Conservation (phyloP, 371 early-diverging fungal species). For the Nosema muscidifuracis region DNA sequence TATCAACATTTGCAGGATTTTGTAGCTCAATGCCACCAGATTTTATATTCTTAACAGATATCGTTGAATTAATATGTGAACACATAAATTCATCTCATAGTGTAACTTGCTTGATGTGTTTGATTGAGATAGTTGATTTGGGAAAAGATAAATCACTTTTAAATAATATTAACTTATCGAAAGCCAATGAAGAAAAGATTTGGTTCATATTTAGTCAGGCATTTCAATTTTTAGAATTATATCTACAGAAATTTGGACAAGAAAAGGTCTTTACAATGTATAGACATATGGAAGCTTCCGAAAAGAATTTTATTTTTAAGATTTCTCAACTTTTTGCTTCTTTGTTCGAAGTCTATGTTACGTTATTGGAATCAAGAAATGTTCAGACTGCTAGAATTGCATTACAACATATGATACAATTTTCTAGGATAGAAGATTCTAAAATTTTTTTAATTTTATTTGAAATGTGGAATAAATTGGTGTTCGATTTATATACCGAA, state of each 20-base stretch:
- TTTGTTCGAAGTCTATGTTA: constrained; percentile 25
- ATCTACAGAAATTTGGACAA: constrained; percentile 52
- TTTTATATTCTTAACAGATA: constrained; percentile 83
- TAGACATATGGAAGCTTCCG: constrained; percentile 32
- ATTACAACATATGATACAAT: constrained; percentile 27
- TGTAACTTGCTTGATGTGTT: constrained; percentile 28
- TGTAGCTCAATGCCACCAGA: constrained; percentile 90
- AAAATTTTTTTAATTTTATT: constrained; percentile 42
- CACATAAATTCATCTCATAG: constrained; percentile 57
- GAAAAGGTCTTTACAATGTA: constrained; percentile 36
- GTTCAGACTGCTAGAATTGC: constrained; percentile 13
- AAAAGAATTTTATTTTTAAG: constrained; percentile 43
- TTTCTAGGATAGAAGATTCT: constrained; percentile 46
- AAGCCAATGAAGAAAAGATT: constrained; percentile 33
- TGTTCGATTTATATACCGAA: constrained; percentile 47
- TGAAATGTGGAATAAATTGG: constrained; percentile 47
- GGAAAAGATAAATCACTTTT: constrained; percentile 12
- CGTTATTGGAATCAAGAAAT: constrained; percentile 13
- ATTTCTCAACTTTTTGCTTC: constrained; percentile 37
- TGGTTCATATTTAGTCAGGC: constrained; percentile 19
- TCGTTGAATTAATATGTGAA: constrained; percentile 67
- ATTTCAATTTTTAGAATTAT: constrained; percentile 54
- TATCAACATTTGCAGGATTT: constrained; percentile 81
- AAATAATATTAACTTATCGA: constrained; percentile 7
- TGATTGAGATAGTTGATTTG: constrained; percentile 51